Evolutionary conservation across 495 filamentous ascomycete species (phyloP).

Genomic region (Rhypophila decipiens): DNA sequence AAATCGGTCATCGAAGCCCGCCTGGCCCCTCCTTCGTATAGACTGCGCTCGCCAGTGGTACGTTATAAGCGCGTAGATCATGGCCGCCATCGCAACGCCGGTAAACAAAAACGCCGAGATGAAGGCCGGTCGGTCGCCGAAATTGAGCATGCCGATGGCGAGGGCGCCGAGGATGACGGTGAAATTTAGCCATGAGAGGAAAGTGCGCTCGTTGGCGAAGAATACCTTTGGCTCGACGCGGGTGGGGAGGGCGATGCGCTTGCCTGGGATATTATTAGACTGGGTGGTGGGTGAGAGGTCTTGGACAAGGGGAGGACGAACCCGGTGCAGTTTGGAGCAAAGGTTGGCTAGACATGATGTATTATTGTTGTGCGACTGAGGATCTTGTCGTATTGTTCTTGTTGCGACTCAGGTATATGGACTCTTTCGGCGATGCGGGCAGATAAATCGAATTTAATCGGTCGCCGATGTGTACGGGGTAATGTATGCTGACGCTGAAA

Average conservation of each 20-base stretch:
- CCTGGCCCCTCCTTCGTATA: conserved; percentile 84
- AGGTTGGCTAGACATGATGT: conserved; percentile 86
- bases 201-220: conserved; percentile 99
- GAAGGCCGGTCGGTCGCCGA: conserved; percentile 86
- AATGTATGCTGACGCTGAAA: too few species aligned
- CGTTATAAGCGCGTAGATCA: conserved; percentile 90
- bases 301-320: conserved; percentile 21
- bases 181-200: conserved; percentile 99
- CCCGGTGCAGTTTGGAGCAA: conserved; percentile 85
- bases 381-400: not conserved
- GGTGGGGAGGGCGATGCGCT: conserved; percentile 95
- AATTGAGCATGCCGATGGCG: conserved; percentile 94
- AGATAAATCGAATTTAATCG: too few species aligned
- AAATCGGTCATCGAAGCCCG: conserved; percentile 91
- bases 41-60: conserved; percentile 96
- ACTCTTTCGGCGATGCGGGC: not conserved
- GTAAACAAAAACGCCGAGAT: conserved; percentile 93
- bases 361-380: not conserved
- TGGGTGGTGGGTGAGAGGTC: not conserved
- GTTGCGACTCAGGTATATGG: too few species aligned
- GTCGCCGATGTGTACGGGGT: too few species aligned
- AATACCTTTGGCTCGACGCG: conserved; percentile 99
- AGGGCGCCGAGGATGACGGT: conserved; percentile 95
- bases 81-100: conserved; percentile 85
- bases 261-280: conserved; percentile 52